A percentile compares a stretch with the other conserved stretches of the same genome.
These are phyloP conservation scores for Chytriomyces hyalinus DNA, from an alignment of 192 early-diverging fungal species.

Conservation along the genomic window DNA sequence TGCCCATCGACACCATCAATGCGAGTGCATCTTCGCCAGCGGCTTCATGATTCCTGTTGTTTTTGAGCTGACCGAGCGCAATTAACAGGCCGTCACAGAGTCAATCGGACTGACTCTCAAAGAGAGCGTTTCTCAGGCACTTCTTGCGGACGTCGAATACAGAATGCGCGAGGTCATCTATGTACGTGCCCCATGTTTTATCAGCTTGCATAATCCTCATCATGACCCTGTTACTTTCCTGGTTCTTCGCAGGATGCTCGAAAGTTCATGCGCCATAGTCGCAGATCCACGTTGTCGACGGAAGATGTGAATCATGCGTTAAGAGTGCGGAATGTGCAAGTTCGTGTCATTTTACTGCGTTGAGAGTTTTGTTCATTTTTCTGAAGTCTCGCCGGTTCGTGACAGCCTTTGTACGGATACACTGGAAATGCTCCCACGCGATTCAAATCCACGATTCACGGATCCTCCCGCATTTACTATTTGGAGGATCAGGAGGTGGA, in stretches of 20 bases:
- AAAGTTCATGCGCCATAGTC: constrained; percentile 97
- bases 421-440: constrained; percentile 66
- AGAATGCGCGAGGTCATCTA: constrained; percentile 89
- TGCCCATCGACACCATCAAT: constrained; percentile 14
- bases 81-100: constrained; percentile 67
- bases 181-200: constrained; percentile 44
- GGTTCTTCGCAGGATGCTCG: constrained; percentile 70
- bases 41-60: neutral
- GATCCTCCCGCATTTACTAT: constrained; percentile 75
- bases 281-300: constrained; percentile 77
- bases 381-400: neutral
- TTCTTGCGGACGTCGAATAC: constrained; percentile 95
- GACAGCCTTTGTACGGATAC: constrained; percentile 90
- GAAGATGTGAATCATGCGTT: constrained; percentile 93
- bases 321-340: constrained; percentile 88
- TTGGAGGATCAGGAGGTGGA: constrained; percentile 93
- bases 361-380: constrained; percentile 2
- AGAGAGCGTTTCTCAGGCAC: constrained; percentile 80
- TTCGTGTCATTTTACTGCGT: constrained; percentile 29
- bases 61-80: neutral
- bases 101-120: constrained; percentile 83
- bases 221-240: neutral
- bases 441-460: constrained; percentile 65
- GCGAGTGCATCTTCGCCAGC: neutral
- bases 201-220: too few species aligned